Evolutionary conservation across 2,329 filamentous ascomycete genomes (phyloP), one percentile per base, ranked within the genome.

Genomic region (Alternaria hordeiaustralica): DNA sequence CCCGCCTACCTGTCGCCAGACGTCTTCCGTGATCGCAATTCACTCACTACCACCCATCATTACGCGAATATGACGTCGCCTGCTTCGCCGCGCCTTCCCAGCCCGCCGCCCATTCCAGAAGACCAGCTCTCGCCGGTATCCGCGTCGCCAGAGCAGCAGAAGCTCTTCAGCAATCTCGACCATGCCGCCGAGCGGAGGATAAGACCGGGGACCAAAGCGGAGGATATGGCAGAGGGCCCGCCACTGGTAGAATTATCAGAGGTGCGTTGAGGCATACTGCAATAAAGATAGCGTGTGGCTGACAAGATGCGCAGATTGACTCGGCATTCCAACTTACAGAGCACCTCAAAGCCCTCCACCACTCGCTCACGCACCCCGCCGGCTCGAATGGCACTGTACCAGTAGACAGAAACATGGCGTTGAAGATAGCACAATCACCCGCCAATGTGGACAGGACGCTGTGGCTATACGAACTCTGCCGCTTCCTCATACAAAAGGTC

Each of bases 311-410:
- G 45, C 68, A 97, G 92, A 93, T 99, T 71, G 94, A 99, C 78
- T 98, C 95, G 21, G 92, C 96, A 47, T 99, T 98, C 79, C 96
- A 97, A 80, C 88, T 98, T 18, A 96, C 97, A 81, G 96, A 99
- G 82, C 95, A 99, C 77, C 90, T 99, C 58, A 95, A 96, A 80
- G 93, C 96, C 36, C 88, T 97, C 15, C 93, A 98, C 83, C 90
- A 94, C 80, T 86, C 91, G 78, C 90, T 92, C 78, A 97, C 93
- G 2, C 87, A 89, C 65, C 87, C 88, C 7, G 72, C 82, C 47
- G 76, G 78, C 57, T 78, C 82, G 47, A 73, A 87, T 67, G 88
- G 88, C 69, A 90, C 89, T 33, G 83, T 87, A 46, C 89, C 95
- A 7, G 90, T 98, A 68, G 92, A 87, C 60, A 90, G 91, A 74